phyloP scores from a whole-genome alignment of 2,329 filamentous ascomycete genomes.

The Trichoderma harzianum region DNA sequence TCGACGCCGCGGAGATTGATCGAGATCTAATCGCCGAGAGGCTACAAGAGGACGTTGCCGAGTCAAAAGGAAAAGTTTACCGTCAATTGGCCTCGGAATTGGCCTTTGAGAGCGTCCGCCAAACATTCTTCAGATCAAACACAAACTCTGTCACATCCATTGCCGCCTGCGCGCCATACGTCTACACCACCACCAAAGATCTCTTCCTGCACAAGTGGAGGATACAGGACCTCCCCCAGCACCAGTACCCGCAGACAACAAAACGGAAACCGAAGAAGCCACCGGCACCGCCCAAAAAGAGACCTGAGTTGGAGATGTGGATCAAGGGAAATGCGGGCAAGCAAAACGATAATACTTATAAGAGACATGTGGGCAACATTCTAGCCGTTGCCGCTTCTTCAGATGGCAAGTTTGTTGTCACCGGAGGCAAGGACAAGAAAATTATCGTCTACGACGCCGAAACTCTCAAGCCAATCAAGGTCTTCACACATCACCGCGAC shows the following conservation, averaged over 20 bases:
- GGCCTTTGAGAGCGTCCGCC: constrained; percentile 62
- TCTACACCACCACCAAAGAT: constrained; percentile 88
- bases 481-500: constrained; percentile 90
- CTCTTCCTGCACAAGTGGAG: constrained; percentile 85
- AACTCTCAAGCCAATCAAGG: constrained; percentile 71
- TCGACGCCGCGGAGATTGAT: constrained; percentile 92
- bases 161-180: constrained; percentile 72
- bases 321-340: constrained; percentile 60
- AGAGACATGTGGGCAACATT: constrained; percentile 78
- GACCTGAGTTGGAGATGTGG: constrained; percentile 61
- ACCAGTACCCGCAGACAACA: constrained; percentile 59
- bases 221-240: constrained; percentile 61
- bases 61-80: constrained; percentile 87
- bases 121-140: constrained; percentile 75
- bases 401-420: constrained; percentile 87
- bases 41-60: constrained; percentile 86
- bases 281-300: constrained; percentile 55
- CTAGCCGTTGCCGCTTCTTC: constrained; percentile 81
- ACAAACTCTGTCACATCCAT: constrained; percentile 75
- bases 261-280: constrained; percentile 57
- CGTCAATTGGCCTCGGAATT: constrained; percentile 72
- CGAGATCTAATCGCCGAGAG: constrained; percentile 86
- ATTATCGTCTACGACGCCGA: constrained; percentile 86
- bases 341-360: constrained; percentile 60
- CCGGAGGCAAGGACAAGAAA: constrained; percentile 79